Evolutionary conservation across 2,329 filamentous ascomycete species (phyloP).

Genomic region (Cadophora gregata): DNA sequence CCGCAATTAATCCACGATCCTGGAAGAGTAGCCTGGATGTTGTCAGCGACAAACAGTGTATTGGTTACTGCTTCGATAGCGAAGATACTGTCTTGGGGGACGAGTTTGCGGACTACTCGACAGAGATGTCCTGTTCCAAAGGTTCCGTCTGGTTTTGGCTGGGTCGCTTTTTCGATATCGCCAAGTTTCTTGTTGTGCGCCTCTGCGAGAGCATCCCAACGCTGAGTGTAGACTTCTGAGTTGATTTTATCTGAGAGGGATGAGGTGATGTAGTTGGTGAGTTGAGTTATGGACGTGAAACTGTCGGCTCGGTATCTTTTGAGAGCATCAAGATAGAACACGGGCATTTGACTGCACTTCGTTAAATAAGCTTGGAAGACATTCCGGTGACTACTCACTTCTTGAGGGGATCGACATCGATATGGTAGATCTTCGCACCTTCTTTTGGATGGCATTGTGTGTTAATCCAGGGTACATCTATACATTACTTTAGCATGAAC

Average conservation of each 20-base stretch:
- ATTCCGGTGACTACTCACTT: constrained; percentile 52
- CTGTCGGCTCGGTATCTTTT: constrained; percentile 72
- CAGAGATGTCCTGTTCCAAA: constrained; percentile 56
- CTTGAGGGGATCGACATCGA: constrained; percentile 71
- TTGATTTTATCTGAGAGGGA: constrained; percentile 50
- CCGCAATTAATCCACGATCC: constrained; percentile 84
- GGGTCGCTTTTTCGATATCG: constrained; percentile 60
- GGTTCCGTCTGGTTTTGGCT: constrained; percentile 65
- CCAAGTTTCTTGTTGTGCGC: constrained; percentile 64
- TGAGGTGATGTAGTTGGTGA: constrained; percentile 65
- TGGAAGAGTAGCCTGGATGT: constrained; percentile 70
- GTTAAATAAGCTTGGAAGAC: background rate
- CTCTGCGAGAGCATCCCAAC: constrained; percentile 61
- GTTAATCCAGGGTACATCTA: constrained; percentile 91
- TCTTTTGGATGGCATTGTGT: constrained; percentile 66
- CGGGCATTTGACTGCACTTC: constrained; percentile 58
- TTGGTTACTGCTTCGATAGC: constrained; percentile 81
- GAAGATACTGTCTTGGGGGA: constrained; percentile 72
- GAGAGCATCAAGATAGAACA: constrained; percentile 72
- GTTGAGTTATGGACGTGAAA: constrained; percentile 69
- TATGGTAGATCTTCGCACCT: constrained; percentile 63
- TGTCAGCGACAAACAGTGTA: constrained; percentile 69
- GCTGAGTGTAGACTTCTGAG: constrained; percentile 46
- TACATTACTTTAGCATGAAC: background rate
- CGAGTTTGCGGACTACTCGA: constrained; percentile 57